phyloP scores from a whole-genome alignment of 2,329 filamentous ascomycete genomes.

The Mycosphaerelloides madeirae region DNA sequence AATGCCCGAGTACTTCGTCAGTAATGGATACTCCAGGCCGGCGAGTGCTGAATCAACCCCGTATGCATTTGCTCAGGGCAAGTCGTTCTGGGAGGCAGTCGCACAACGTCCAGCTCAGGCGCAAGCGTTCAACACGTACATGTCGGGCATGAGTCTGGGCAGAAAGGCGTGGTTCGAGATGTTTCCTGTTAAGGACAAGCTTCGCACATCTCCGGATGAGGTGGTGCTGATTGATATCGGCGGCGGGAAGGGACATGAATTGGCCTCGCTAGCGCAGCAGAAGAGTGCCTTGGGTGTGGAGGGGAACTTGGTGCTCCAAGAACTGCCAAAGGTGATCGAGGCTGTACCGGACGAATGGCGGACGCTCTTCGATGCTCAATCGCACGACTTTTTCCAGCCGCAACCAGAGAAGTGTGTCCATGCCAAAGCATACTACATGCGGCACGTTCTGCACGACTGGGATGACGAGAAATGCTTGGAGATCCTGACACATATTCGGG shows the following conservation, averaged over 20 bases:
- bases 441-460: conserved; percentile 20
- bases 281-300: neutral
- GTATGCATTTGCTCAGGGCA: neutral
- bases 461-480: conserved; percentile 13
- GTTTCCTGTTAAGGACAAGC: no score
- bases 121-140: neutral
- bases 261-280: neutral
- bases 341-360: neutral
- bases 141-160: no score
- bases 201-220: neutral
- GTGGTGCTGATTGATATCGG: neutral
- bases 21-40: neutral
- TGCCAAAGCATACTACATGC: conserved; percentile 27
- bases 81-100: neutral
- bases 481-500: conserved; percentile 14
- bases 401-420: conserved; percentile 15
- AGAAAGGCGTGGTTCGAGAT: no score
- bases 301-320: neutral
- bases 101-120: neutral
- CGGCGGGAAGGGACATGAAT: neutral
- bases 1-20: neutral
- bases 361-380: neutral
- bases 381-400: conserved; percentile 7
- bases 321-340: neutral
- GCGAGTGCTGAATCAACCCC: neutral